These are phyloP conservation scores for Apiotrichum gamsii DNA, from an alignment of 1,284 basidiomycete species.

Conservation along the genomic window DNA sequence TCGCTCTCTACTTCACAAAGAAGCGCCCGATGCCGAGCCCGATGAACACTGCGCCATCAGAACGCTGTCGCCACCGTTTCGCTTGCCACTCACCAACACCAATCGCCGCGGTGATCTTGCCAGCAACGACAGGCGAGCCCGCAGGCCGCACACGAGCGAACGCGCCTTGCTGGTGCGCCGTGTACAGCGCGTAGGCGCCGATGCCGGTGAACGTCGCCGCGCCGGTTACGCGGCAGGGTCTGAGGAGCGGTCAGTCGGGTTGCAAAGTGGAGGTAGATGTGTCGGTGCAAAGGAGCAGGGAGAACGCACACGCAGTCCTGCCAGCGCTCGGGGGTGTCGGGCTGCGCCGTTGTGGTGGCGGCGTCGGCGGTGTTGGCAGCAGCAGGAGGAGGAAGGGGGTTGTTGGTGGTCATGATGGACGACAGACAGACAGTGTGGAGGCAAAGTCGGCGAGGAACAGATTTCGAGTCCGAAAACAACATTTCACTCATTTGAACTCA, in stretches of 20 bases:
- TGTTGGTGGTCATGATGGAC: too few relatives aligned
- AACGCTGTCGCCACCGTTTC: neutral
- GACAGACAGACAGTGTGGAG: too few relatives aligned
- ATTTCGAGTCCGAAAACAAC: too few relatives aligned
- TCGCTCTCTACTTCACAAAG: neutral
- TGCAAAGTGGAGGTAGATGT: too few relatives aligned
- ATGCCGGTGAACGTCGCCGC: slow-evolving; percentile 38
- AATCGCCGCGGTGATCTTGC: slow-evolving; percentile 29
- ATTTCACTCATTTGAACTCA: too few relatives aligned
- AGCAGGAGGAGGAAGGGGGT: too few relatives aligned
- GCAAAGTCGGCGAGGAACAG: too few relatives aligned
- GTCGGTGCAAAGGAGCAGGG: neutral
- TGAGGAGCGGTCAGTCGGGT: too few relatives aligned
- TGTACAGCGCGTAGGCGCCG: slow-evolving; percentile 39
- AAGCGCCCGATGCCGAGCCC: slow-evolving; percentile 5
- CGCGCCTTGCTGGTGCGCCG: slow-evolving; percentile 35
- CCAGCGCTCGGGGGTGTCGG: neutral
- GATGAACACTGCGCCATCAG: slow-evolving; percentile 3
- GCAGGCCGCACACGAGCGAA: slow-evolving; percentile 30
- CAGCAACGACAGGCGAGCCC: slow-evolving; percentile 29
- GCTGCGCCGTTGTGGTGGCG: neutral
- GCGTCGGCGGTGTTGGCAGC: neutral
- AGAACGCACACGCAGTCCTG: slow-evolving; percentile 3
- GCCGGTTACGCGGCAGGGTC: slow-evolving; percentile 40
- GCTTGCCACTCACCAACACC: slow-evolving; percentile 34